These are phyloP conservation scores for Dryas integrifolia DNA, from an alignment of 331 rosid genomes.

Conservation along the genomic window DNA sequence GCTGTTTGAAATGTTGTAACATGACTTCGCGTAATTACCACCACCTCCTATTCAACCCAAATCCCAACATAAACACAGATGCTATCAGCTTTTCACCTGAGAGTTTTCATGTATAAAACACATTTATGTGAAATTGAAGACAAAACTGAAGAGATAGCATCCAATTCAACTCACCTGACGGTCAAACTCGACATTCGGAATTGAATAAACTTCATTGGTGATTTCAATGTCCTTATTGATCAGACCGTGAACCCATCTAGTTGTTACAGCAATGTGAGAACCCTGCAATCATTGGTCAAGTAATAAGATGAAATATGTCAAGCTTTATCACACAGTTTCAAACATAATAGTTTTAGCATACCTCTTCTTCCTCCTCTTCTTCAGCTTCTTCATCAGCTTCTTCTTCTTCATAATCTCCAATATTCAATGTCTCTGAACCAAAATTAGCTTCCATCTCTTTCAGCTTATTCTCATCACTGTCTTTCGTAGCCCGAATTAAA, in stretches of 20 bases:
- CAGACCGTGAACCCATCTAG: constrained; percentile 81
- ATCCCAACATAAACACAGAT: too few relatives aligned
- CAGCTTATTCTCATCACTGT: constrained; percentile 54
- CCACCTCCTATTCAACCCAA: too few relatives aligned
- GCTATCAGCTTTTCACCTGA: too few relatives aligned
- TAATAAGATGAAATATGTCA: constrained; percentile 19
- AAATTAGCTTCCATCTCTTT: constrained; percentile 61
- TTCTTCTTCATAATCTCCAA: constrained; percentile 40
- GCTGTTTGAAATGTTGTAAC: too few relatives aligned
- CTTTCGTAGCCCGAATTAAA: constrained; percentile 71
- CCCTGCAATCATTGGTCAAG: constrained; percentile 42
- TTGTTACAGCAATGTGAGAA: constrained; percentile 40
- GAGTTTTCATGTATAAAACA: not conserved
- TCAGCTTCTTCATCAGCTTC: constrained; percentile 1
- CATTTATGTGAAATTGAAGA: not conserved
- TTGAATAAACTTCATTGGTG: constrained; percentile 78
- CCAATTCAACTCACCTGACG: constrained; percentile 61
- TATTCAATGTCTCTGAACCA: constrained; percentile 30
- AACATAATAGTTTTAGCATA: constrained; percentile 1
- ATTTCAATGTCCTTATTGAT: constrained; percentile 57
- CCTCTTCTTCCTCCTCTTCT: constrained; percentile 66
- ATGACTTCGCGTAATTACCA: too few relatives aligned
- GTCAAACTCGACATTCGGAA: constrained; percentile 75
- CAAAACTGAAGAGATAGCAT: not conserved
- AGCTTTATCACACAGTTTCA: not conserved